These are phyloP conservation scores for Tuber magnatum DNA, from an alignment of 495 filamentous ascomycete species.

Conservation along the genomic window DNA sequence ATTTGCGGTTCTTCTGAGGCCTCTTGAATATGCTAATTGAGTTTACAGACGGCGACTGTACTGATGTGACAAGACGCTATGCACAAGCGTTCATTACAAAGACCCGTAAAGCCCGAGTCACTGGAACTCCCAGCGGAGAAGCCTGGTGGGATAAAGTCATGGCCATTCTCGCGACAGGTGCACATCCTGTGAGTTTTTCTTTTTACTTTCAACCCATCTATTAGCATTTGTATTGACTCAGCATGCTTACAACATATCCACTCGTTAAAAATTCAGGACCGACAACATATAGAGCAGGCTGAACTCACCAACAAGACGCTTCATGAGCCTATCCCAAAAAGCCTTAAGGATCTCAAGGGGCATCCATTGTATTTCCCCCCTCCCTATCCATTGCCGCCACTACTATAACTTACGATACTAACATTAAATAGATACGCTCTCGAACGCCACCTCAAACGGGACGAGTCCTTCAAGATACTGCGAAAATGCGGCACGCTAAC, in stretches of 20 bases:
- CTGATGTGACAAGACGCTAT: conserved; percentile 77
- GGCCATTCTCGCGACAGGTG: background rate
- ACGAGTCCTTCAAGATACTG: conserved; percentile 71
- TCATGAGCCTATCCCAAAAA: conserved; percentile 79
- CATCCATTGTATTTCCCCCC: conserved; percentile 65
- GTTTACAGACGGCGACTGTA: conserved; percentile 54
- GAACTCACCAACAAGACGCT: conserved; percentile 65
- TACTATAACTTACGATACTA: background rate
- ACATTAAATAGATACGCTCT: conserved; percentile 49
- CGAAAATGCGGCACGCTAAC: conserved; percentile 68
- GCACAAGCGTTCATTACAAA: conserved; percentile 79
- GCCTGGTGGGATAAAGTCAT: conserved; percentile 58
- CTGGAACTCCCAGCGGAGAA: conserved; percentile 57
- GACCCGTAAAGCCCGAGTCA: conserved; percentile 68
- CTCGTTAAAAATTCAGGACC: conserved; percentile 43
- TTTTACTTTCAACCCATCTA: background rate
- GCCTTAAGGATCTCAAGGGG: conserved; percentile 83
- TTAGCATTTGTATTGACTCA: background rate
- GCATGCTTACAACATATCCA: background rate
- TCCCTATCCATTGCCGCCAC: background rate
- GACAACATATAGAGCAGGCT: conserved; percentile 73
- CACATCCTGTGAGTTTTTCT: background rate
- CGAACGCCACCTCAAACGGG: conserved; percentile 73
- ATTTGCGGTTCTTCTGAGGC: background rate
- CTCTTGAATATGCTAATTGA: conserved; percentile 11